These are phyloP conservation scores for Arabidopsis lyrata DNA, from an alignment of 441 rosid genomes.

Conservation along the genomic window DNA sequence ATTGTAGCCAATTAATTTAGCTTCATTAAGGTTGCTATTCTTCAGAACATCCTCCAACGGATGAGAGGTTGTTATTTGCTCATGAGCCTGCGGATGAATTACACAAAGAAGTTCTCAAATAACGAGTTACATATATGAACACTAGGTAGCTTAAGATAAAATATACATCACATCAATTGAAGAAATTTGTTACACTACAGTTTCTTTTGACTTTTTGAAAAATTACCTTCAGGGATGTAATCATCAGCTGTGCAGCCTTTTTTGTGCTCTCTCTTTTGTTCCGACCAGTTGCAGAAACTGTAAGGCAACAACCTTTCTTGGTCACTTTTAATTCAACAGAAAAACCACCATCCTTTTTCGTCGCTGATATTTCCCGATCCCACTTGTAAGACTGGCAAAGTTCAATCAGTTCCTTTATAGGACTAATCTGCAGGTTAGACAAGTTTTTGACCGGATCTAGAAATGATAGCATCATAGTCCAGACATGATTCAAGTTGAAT, in stretches of 20 bases:
- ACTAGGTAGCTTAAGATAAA: slow-evolving; percentile 28
- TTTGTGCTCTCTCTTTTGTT: slow-evolving; percentile 72
- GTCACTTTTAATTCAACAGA: slow-evolving; percentile 61
- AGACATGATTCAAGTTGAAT: slow-evolving; percentile 67
- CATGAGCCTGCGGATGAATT: slow-evolving; percentile 62
- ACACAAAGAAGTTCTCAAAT: slow-evolving; percentile 16
- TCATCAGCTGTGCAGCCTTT: slow-evolving; percentile 63
- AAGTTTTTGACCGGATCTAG: slow-evolving; percentile 67
- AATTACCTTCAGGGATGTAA: slow-evolving; percentile 71
- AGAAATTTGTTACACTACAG: slow-evolving; percentile 9
- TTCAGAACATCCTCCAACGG: slow-evolving; percentile 70
- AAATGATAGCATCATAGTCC: slow-evolving; percentile 81
- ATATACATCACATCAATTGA: slow-evolving; percentile 21
- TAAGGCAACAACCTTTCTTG: slow-evolving; percentile 48
- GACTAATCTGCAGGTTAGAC: slow-evolving; percentile 71
- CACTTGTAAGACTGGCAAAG: slow-evolving; percentile 75
- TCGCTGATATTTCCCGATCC: slow-evolving; percentile 47
- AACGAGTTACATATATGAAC: slow-evolving; percentile 21
- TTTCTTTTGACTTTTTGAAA: slow-evolving; percentile 16
- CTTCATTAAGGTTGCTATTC: slow-evolving; percentile 58
- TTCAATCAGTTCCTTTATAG: slow-evolving; percentile 78
- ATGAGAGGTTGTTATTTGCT: slow-evolving; percentile 56
- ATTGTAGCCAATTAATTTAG: slow-evolving; percentile 84
- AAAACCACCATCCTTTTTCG: slow-evolving; percentile 54
- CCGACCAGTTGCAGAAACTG: slow-evolving; percentile 56